A percentile compares a stretch with the other conserved stretches of the same genome.
Evolutionary conservation across 345 rosid species (phyloP).

Genomic region (Diplotaxis tenuifolia): DNA sequence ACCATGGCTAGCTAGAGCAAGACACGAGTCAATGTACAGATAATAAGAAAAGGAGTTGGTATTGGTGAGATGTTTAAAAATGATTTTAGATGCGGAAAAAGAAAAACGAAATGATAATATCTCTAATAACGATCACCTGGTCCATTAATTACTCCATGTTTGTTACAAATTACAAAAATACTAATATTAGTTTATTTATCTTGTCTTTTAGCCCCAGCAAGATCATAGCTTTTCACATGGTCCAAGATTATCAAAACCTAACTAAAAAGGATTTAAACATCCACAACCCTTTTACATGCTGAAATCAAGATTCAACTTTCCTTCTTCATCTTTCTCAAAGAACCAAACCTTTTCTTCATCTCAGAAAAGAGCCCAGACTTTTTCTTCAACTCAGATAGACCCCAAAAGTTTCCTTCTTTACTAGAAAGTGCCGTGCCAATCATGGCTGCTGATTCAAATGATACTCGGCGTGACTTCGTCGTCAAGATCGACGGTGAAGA

Average conservation of each 20-base stretch:
- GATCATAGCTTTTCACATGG: conserved; percentile 29
- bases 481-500: conserved; percentile 41
- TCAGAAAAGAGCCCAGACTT: neutral
- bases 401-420: neutral
- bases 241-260: conserved; percentile 19
- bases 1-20: neutral
- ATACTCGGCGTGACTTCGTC: conserved; percentile 39
- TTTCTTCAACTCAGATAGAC: neutral
- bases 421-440: neutral
- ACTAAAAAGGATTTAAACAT: neutral
- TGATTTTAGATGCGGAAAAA: conserved; percentile 14
- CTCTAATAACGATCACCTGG: conserved; percentile 10
- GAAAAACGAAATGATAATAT: conserved; percentile 16
- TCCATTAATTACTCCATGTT: conserved; percentile 25
- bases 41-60: conserved; percentile 17
- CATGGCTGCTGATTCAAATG: conserved; percentile 47
- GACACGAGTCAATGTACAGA: conserved; percentile 29
- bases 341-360: neutral
- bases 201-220: conserved; percentile 27
- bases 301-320: conserved; percentile 27
- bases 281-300: neutral
- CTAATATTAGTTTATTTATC: neutral
- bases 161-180: neutral
- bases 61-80: neutral
- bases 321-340: conserved; percentile 1